phyloP scores from a whole-genome alignment of 2,329 filamentous ascomycete genomes.

The Didymella segeticola region DNA sequence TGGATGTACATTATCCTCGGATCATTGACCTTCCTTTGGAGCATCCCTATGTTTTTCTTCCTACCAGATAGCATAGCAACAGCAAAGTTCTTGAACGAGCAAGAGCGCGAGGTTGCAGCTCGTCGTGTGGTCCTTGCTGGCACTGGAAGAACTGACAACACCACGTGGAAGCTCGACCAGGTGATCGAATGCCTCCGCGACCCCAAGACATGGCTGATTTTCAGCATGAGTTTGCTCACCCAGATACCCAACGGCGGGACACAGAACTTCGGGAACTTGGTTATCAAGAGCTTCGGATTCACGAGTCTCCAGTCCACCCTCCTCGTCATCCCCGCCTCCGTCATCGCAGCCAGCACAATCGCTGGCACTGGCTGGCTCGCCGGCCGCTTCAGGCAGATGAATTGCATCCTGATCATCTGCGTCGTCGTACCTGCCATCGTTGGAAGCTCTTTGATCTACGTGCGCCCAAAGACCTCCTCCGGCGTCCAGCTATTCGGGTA shows the following conservation, averaged over 20 bases:
- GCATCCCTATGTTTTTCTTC: conserved; percentile 6
- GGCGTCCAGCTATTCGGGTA: conserved; percentile 9
- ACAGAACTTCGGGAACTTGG: conserved; percentile 7
- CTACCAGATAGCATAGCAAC: conserved; percentile 5
- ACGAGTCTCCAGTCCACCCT: conserved; percentile 9
- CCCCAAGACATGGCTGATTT: conserved; percentile 13
- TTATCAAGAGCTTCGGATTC: conserved; percentile 13
- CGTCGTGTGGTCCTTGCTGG: conserved; percentile 35
- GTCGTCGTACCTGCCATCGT: conserved; percentile 7
- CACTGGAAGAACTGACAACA: conserved; percentile 28
- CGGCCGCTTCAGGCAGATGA: conserved; percentile 5
- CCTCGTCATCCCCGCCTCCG: conserved; percentile 9
- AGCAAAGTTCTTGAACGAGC: conserved; percentile 7
- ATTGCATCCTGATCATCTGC: conserved; percentile 8
- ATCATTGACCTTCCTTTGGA: conserved; percentile 3
- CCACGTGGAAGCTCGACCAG: conserved; percentile 16
- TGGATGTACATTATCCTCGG: conserved; percentile 14
- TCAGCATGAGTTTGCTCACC: conserved; percentile 4
- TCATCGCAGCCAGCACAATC: conserved; percentile 7
- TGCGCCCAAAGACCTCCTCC: not conserved
- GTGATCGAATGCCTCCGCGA: conserved; percentile 7
- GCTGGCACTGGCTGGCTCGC: conserved; percentile 6
- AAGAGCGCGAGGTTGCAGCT: conserved; percentile 23
- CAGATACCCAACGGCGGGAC: conserved; percentile 10
- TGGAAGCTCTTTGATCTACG: conserved; percentile 8